Evolutionary conservation across 2,329 filamentous ascomycete species (phyloP), one percentile per base, ranked within the genome.

Genomic region (Colletotrichum viniferum): DNA sequence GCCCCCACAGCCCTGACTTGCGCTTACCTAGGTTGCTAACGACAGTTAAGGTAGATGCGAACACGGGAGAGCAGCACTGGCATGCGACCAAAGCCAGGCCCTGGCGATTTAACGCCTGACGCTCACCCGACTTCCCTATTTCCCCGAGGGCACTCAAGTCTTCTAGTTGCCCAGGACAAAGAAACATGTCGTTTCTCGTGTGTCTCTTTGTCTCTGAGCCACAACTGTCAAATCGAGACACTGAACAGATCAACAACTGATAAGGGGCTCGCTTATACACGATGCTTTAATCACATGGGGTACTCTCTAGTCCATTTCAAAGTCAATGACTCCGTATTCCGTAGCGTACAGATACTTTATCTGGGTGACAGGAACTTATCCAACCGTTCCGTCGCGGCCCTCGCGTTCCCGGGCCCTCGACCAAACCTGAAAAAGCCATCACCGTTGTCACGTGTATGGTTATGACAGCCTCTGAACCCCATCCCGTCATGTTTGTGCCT

Each of bases 351-450:
- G 71, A 74, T 73, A 69, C 71, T 74, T 65, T 62, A 60, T 66
- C 32, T 76, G 71, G 73, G 74, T 76, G 66, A 75, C 74, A 66
- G 65, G 74, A 76, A 60, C 74, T 71, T 26, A 65, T 76, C 62
- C 56, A 73, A 38, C 67, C 30, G 58, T 48, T 76, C 32, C 43
- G 65, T 66, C 55, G 66, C 48, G 43, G 52, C 52, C 52, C 71
- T 74, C 38, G n/a, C 56, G 74, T 61, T 66, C 62, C 69, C 55
- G 69, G 69, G 63, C 21, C 69, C 36, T 21, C 52, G 43, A 69
- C 38, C 55, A 76, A 76, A 62, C 32, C 61, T 67, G 43, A 73
- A 69, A 38, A 71, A 75, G 71, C 74, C 60, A 76, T 76, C 72
- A 76, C 71, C 71, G 52, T 76, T 76, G 74, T 76, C 74, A 61